Evolutionary conservation across 768 basidiomycete species (phyloP).

Genomic region (Lanmaoa pseudosensibilis): DNA sequence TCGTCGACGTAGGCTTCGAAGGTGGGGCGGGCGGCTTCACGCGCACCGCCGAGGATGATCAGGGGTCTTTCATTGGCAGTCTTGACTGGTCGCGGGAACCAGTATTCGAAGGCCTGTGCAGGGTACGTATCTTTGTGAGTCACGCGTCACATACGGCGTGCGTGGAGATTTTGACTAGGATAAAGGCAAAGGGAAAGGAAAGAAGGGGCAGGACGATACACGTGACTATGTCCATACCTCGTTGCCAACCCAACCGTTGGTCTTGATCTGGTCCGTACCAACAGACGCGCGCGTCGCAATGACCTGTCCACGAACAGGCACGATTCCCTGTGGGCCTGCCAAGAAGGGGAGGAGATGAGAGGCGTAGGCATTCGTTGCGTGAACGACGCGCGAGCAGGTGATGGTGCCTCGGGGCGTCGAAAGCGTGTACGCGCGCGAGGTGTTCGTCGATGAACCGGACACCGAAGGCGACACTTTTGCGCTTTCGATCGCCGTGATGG

Average conservation of each 20-base stretch:
- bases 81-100: slow-evolving; percentile 69
- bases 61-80: slow-evolving; percentile 43
- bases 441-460: background rate
- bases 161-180: background rate
- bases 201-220: too few species aligned
- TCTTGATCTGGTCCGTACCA: slow-evolving; percentile 39
- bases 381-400: slow-evolving; percentile 63
- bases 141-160: background rate
- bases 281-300: slow-evolving; percentile 46
- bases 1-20: slow-evolving; percentile 57
- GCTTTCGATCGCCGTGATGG: slow-evolving; percentile 49
- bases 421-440: slow-evolving; percentile 10
- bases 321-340: slow-evolving; percentile 49
- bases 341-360: slow-evolving; percentile 75
- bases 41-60: slow-evolving; percentile 72
- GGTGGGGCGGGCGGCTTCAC: slow-evolving; percentile 40
- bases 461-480: background rate
- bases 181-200: background rate
- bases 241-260: slow-evolving; percentile 47
- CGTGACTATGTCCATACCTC: slow-evolving; percentile 19
- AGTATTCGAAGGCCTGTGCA: slow-evolving; percentile 62
- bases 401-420: slow-evolving; percentile 67
- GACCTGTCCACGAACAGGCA: slow-evolving; percentile 75
- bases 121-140: background rate
- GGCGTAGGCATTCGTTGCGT: slow-evolving; percentile 86